phyloP scores from a whole-genome alignment of 495 filamentous ascomycete genomes.

The Pyrenula aspistea region DNA sequence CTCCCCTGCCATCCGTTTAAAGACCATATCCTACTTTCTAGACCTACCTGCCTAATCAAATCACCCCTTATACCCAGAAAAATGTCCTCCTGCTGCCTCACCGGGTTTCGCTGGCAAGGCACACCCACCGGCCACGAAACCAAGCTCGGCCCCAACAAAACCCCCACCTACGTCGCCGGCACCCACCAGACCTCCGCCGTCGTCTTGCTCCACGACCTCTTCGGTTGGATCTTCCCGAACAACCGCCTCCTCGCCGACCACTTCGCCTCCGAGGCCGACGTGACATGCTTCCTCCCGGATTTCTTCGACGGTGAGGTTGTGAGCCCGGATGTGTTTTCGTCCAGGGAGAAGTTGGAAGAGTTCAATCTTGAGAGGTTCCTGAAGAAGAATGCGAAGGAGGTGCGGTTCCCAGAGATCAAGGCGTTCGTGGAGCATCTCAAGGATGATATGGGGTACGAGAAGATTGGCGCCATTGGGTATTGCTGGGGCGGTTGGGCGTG shows the following conservation, averaged over 20 bases:
- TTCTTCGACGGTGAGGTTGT: slow-evolving; percentile 29
- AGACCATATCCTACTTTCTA: too few relatives aligned
- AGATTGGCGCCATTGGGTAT: slow-evolving; percentile 43
- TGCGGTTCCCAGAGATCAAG: slow-evolving; percentile 41
- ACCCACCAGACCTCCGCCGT: slow-evolving; percentile 23
- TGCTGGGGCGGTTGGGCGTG: slow-evolving; percentile 51
- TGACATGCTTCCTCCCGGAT: slow-evolving; percentile 38
- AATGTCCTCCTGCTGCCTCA: slow-evolving; percentile 15
- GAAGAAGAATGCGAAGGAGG: slow-evolving; percentile 24
- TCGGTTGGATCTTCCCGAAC: slow-evolving; percentile 38
- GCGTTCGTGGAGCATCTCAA: slow-evolving; percentile 33
- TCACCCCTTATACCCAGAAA: too few relatives aligned
- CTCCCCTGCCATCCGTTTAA: too few relatives aligned
- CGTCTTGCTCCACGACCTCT: slow-evolving; percentile 33
- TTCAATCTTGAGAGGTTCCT: slow-evolving; percentile 28
- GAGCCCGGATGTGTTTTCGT: slow-evolving; percentile 17
- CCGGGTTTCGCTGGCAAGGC: slow-evolving; percentile 34
- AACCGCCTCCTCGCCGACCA: slow-evolving; percentile 35
- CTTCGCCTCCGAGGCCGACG: slow-evolving; percentile 32
- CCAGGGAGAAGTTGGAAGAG: slow-evolving; percentile 15
- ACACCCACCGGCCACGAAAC: slow-evolving; percentile 24
- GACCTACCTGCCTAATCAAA: too few relatives aligned
- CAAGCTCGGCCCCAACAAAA: slow-evolving; percentile 20
- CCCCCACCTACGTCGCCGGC: slow-evolving; percentile 25
- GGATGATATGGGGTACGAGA: slow-evolving; percentile 15